These are phyloP conservation scores for Artemisia tridentata DNA, from an alignment of 129 eudicot genomes.

Conservation along the genomic window DNA sequence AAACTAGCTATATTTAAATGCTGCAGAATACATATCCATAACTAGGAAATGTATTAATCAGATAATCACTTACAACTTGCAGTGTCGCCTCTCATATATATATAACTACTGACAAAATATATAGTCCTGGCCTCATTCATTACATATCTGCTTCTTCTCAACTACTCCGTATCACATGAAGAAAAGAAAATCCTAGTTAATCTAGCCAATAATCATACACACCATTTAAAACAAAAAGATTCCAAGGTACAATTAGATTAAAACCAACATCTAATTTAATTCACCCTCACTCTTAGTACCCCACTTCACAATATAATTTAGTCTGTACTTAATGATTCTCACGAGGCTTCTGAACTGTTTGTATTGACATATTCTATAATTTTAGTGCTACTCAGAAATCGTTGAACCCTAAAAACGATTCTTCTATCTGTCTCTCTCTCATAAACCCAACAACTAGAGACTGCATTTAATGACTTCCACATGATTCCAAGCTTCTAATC, in stretches of 20 bases:
- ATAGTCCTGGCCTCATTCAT: background rate
- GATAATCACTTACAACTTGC: no score
- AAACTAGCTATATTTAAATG: no score
- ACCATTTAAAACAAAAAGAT: constrained; percentile 34
- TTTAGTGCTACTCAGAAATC: constrained; percentile 35
- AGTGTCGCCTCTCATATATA: no score
- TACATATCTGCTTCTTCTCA: background rate
- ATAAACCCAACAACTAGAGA: constrained; percentile 30
- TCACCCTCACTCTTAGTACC: constrained; percentile 4
- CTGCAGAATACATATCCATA: no score
- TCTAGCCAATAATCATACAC: constrained; percentile 8
- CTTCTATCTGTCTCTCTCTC: constrained; percentile 27
- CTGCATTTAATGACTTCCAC: constrained; percentile 88
- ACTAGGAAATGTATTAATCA: no score
- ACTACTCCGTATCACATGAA: constrained; percentile 37
- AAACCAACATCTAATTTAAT: constrained; percentile 24
- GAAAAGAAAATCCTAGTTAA: constrained; percentile 5
- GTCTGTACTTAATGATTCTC: constrained; percentile 27
- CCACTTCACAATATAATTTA: constrained; percentile 11
- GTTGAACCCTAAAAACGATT: constrained; percentile 63
- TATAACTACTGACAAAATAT: background rate
- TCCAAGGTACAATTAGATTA: constrained; percentile 34
- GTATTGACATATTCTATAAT: constrained; percentile 28
- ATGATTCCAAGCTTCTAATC: constrained; percentile 98
- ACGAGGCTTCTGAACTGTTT: constrained; percentile 58